Base-by-base conservation (phyloP, 2,329 filamentous ascomycete species). In the Venturia effusa region DNA sequence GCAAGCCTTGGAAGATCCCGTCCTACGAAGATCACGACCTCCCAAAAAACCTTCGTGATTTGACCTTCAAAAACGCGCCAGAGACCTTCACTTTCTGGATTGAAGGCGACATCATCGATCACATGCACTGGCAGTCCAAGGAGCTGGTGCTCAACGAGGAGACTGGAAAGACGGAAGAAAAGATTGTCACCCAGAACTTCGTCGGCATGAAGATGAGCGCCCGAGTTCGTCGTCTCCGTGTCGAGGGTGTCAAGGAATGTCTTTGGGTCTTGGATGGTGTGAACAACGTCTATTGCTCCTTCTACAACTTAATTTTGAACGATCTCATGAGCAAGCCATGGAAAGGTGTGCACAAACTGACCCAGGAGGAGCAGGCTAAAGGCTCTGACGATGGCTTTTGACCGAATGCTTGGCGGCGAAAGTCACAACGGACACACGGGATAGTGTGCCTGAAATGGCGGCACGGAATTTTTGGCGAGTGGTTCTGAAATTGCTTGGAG, bases 51-150 rank as follows among this genome's bases (percentile, higher is more conserved):
- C 60, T 62, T 27, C 61, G 30, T 37, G 63, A 70, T 65, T 63
- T 68, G 48, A 37, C 67, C 41, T 54, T 37, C 67, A 67, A 45
- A 61, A 67, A 48, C 68, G 65, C 64, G 62, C 64, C 13, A 66
- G 66, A 8, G 68, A 63, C 61, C 68, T 54, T 39, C 22, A 74
- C 43, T 54, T 87, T 95, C 67, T 84, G 88, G 70, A 71, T 96
- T 3, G 92, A 96, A 66, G 81, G 84, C 32, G 73, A 80, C 4
- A 72, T 84, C 2, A 51, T 51, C 22, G 22, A 27, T 11, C 45
- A 51, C 22, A 51, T 51, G 45, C 27, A 27, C 45, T 51, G 45
- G 45, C 3, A 27, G n/a, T 27, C 22, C 45, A 51, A 27, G 45
- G 22, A 51, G n/a, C 10, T 24, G 45, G 22, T 51, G 6, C 45